Evolutionary conservation across 1,284 basidiomycete genomes (phyloP), one percentile per base, ranked within the genome.

Genomic region (Exobasidium rhododendri): DNA sequence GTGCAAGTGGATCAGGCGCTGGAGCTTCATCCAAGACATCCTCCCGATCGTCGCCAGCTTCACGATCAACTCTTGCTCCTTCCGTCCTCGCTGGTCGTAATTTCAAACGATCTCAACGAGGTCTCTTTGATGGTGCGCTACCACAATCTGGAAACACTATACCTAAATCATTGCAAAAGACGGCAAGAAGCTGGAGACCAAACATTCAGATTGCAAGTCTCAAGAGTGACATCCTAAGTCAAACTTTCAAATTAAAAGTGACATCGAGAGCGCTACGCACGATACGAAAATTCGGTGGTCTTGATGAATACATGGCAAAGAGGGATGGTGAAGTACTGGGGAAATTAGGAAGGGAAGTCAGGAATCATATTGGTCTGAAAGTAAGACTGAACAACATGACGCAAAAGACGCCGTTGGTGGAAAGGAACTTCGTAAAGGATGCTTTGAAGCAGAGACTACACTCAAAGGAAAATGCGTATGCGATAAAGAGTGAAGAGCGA

Each of bases 131-230:
- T 51, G 74, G 76, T 47, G 64, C 65, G 44, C 66, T 63, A 28
- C 58, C 73, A 30, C 77, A 79, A 57, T 71, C 68, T 13, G 77
- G 77, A 30, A 70, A 79, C 61, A 74, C 63, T 46, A 65, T 78
- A 10, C 75, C 77, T 52, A 74, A 79, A 30, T 78, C 76, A 2
- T 63, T 73, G 1, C 76, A 79, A 54, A 79, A 79, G 59, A 79
- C 76, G 1, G 57, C 64, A 0, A 58, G 77, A 17, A 70, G 66
- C 2, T 79, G 77, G 74, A 3, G 31, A 20, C 77, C 77, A 22
- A 79, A 79, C 58, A 64, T 79, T 20, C 77, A 79, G 61, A 56
- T 30, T 45, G 73, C 73, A 49, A 61, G 73, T 28, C 40, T 61
- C 26, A 73, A 65, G 63, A 68, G 64, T 20, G 66, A 73, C 3